phyloP scores from a whole-genome alignment of 768 basidiomycete genomes.

The Scleroderma citrinum region DNA sequence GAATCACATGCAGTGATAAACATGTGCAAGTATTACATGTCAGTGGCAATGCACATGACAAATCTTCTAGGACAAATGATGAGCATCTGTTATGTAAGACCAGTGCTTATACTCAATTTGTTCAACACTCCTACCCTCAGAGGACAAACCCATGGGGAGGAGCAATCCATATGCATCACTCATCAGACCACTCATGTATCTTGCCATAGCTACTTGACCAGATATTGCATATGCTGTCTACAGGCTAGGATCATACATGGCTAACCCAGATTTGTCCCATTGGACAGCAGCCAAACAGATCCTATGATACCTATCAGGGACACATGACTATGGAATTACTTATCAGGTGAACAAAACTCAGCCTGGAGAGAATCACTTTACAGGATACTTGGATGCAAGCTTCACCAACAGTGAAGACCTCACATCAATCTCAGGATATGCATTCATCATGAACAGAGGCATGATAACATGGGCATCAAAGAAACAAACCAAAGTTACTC shows the following conservation, averaged over 20 bases:
- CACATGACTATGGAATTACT: neutral
- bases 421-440: slow-evolving; percentile 16
- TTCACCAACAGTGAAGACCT: slow-evolving; percentile 19
- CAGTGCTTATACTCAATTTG: no score
- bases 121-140: neutral
- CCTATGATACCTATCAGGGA: slow-evolving; percentile 11
- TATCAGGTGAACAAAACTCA: neutral
- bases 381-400: slow-evolving; percentile 19
- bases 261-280: slow-evolving; percentile 7
- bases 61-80: no score
- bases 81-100: no score
- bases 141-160: neutral
- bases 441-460: slow-evolving; percentile 24
- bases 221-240: slow-evolving; percentile 10
- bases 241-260: slow-evolving; percentile 6
- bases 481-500: slow-evolving; percentile 28
- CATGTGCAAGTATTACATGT: no score
- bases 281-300: slow-evolving; percentile 9
- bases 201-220: slow-evolving; percentile 6
- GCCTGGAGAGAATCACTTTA: slow-evolving; percentile 5
- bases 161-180: neutral
- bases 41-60: no score
- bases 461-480: slow-evolving; percentile 24
- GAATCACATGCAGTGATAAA: no score
- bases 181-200: slow-evolving; percentile 22